These are phyloP conservation scores for Eutrema heterophyllum DNA, from an alignment of 345 rosid genomes.

Conservation along the genomic window DNA sequence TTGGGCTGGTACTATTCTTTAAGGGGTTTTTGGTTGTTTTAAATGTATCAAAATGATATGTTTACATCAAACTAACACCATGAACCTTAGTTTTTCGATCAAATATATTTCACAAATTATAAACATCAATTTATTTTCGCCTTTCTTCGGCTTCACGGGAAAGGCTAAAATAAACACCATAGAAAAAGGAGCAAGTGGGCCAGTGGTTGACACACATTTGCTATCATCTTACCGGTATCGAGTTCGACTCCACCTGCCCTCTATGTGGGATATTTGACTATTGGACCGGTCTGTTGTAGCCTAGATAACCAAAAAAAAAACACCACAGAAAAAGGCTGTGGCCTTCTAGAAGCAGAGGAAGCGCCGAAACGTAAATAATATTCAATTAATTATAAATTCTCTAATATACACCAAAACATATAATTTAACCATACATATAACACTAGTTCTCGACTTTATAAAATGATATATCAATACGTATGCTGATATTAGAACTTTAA, in stretches of 20 bases:
- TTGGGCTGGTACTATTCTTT: background rate
- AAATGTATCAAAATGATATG: background rate
- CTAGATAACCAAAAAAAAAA: no score
- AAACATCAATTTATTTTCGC: background rate
- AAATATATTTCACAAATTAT: background rate
- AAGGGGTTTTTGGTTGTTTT: background rate
- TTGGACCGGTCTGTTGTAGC: no score
- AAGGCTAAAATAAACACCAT: slow-evolving; percentile 24
- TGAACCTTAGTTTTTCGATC: background rate
- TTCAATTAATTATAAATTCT: background rate
- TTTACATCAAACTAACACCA: background rate
- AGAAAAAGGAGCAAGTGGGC: no score
- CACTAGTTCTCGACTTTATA: background rate
- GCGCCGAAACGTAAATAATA: background rate
- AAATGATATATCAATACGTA: background rate
- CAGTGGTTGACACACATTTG: no score
- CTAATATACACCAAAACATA: background rate
- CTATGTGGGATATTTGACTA: no score
- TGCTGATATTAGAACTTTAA: background rate
- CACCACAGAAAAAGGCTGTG: slow-evolving; percentile 20
- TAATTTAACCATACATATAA: background rate
- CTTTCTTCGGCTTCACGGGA: slow-evolving; percentile 28
- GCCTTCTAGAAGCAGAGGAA: slow-evolving; percentile 9
- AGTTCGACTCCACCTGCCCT: no score
- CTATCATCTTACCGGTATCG: no score